A percentile compares a stretch with the other conserved stretches of the same genome.
phyloP scores from a whole-genome alignment of 257 asterid species.

The Solanum chaucha region DNA sequence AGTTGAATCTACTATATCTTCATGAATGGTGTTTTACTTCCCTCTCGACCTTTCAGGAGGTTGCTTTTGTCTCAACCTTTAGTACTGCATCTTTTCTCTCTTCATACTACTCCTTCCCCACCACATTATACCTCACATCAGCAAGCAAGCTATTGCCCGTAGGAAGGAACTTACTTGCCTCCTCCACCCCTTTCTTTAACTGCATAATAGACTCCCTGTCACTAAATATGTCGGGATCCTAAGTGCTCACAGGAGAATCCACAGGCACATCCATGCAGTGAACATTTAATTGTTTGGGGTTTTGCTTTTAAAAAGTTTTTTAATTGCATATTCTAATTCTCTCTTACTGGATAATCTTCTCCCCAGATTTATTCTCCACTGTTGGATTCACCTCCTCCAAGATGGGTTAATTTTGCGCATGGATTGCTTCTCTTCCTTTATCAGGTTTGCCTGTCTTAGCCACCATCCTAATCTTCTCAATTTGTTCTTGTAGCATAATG shows the following conservation, averaged over 20 bases:
- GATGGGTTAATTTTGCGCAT: slow-evolving; percentile 93
- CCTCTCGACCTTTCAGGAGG: slow-evolving; percentile 34
- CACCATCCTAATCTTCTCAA: neutral
- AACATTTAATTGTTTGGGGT: neutral
- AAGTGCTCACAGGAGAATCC: slow-evolving; percentile 48
- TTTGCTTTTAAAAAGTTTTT: neutral
- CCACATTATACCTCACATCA: slow-evolving; percentile 5
- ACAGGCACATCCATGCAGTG: slow-evolving; percentile 23
- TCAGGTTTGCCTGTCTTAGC: slow-evolving; percentile 39
- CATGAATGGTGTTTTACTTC: slow-evolving; percentile 40
- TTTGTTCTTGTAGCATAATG: neutral
- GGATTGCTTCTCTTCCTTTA: slow-evolving; percentile 84
- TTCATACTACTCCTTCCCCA: slow-evolving; percentile 10
- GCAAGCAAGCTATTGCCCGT: slow-evolving; percentile 17
- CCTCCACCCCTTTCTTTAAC: slow-evolving; percentile 54
- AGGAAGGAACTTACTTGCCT: slow-evolving; percentile 59
- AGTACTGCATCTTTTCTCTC: slow-evolving; percentile 4
- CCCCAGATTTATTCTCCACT: slow-evolving; percentile 83
- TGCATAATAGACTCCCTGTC: slow-evolving; percentile 37
- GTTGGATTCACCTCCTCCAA: slow-evolving; percentile 85
- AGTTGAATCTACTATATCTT: slow-evolving; percentile 12
- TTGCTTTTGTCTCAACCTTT: slow-evolving; percentile 17
- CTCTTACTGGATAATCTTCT: slow-evolving; percentile 5
- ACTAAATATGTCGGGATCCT: slow-evolving; percentile 23
- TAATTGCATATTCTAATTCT: neutral